phyloP scores from a whole-genome alignment of 2,329 filamentous ascomycete species.

The Sporothrix pseudoabietina region DNA sequence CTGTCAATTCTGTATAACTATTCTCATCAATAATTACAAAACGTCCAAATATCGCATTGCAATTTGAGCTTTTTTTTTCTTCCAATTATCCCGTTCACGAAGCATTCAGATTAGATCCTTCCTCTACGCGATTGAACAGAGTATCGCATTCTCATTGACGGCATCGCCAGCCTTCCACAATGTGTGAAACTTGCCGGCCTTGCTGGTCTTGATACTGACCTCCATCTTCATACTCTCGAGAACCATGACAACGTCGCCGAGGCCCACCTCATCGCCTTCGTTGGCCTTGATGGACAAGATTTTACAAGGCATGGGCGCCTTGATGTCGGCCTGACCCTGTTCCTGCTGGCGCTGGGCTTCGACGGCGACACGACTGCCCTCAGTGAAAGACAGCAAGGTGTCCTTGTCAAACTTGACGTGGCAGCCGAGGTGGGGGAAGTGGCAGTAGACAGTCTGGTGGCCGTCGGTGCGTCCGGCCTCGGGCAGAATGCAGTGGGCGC shows the following conservation, averaged over 20 bases:
- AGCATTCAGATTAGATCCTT: no score
- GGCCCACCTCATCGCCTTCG: constrained; percentile 3
- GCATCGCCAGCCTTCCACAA: constrained; percentile 17
- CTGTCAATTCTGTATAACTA: no score
- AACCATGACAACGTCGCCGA: constrained; percentile 34
- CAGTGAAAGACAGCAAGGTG: constrained; percentile 37
- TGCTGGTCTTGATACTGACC: constrained; percentile 30
- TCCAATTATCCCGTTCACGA: not conserved
- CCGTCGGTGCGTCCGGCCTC: not conserved
- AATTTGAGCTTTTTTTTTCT: not conserved
- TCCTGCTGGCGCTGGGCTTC: not conserved
- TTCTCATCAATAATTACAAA: not conserved
- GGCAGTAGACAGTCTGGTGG: constrained; percentile 36
- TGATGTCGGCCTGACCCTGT: constrained; percentile 25
- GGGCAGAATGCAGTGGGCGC: not conserved
- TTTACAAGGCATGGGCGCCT: constrained; percentile 38
- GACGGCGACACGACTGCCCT: not conserved
- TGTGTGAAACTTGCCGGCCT: constrained; percentile 17
- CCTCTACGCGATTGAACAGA: constrained; percentile 15
- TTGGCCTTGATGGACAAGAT: constrained; percentile 32
- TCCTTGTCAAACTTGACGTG: constrained; percentile 38
- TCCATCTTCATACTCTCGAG: constrained; percentile 41
- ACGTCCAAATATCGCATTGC: not conserved
- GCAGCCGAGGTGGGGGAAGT: constrained; percentile 40
- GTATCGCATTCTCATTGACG: constrained; percentile 8